Percentiles rank a stretch among this genome's conserved stretches.
phyloP scores from a whole-genome alignment of 345 rosid species.

The Abelmoschus esculentus region DNA sequence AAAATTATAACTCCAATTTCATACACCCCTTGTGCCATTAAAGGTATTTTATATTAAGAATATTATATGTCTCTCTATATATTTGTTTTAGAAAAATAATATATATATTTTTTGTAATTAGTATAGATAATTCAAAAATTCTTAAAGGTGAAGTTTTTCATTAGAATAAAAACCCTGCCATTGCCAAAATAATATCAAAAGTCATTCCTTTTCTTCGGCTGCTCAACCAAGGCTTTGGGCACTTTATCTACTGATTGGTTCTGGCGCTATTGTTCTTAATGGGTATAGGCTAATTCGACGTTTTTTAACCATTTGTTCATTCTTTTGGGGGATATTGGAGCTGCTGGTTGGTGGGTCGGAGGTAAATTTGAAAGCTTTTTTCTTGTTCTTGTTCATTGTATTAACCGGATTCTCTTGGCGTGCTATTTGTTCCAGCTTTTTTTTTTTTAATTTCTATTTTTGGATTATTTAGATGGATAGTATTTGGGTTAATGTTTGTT shows the following conservation, averaged over 20 bases:
- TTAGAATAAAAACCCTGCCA: neutral
- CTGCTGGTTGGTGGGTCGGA: constrained; percentile 8
- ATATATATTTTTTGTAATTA: neutral
- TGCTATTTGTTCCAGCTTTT: neutral
- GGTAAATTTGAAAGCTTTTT: neutral
- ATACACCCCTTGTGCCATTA: neutral
- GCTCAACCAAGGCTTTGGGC: neutral
- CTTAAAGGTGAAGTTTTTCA: neutral
- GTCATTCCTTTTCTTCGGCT: neutral
- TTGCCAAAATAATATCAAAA: neutral
- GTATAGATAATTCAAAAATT: neutral
- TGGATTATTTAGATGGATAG: too few relatives aligned
- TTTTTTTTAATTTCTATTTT: neutral
- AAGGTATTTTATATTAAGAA: too few relatives aligned
- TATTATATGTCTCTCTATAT: too few relatives aligned
- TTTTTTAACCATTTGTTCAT: neutral
- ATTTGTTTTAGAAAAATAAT: too few relatives aligned
- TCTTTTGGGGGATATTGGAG: neutral
- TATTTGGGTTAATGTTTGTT: neutral
- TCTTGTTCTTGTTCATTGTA: neutral
- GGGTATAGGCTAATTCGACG: constrained; percentile 3
- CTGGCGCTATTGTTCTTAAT: neutral
- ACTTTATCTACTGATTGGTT: neutral
- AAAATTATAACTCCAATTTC: neutral
- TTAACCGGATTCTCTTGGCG: neutral